Percentiles rank a stretch among this genome's conserved stretches.
phyloP scores from a whole-genome alignment of 2,329 filamentous ascomycete genomes.

The Alternaria sp. region DNA sequence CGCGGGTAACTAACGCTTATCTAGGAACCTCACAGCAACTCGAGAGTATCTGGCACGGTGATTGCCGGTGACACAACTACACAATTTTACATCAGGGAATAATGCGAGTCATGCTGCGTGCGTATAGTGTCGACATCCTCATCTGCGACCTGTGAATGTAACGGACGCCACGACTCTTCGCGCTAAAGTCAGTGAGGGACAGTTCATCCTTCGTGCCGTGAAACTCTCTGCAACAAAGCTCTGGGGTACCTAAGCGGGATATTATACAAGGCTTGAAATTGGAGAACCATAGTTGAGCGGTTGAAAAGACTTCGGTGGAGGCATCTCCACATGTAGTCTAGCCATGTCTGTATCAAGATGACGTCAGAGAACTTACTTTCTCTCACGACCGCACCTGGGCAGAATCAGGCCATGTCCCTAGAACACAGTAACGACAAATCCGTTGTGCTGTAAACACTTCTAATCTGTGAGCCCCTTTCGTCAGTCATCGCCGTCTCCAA shows the following conservation, averaged over 20 bases:
- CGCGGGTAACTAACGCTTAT: neutral
- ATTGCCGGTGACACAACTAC: neutral
- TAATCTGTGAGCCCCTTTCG: neutral
- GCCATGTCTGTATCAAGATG: neutral
- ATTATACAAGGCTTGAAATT: neutral
- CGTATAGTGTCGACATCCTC: neutral
- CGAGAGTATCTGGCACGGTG: neutral
- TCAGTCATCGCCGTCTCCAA: neutral
- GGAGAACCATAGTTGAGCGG: neutral
- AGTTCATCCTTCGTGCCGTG: neutral
- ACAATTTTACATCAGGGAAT: fast-evolving
- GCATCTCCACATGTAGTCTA: neutral
- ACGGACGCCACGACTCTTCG: neutral
- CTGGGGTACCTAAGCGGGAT: neutral
- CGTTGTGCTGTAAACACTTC: neutral
- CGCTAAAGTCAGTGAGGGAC: neutral
- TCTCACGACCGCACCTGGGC: neutral
- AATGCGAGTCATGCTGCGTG: neutral
- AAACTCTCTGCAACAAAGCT: neutral
- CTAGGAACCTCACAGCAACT: neutral
- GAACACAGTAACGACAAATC: neutral
- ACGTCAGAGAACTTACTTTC: neutral
- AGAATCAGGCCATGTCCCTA: neutral
- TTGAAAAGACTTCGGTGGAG: neutral
- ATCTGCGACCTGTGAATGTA: neutral